Conservation (phyloP, 805 yeast genomes). For the Groenewaldozyma tartarivorans region DNA sequence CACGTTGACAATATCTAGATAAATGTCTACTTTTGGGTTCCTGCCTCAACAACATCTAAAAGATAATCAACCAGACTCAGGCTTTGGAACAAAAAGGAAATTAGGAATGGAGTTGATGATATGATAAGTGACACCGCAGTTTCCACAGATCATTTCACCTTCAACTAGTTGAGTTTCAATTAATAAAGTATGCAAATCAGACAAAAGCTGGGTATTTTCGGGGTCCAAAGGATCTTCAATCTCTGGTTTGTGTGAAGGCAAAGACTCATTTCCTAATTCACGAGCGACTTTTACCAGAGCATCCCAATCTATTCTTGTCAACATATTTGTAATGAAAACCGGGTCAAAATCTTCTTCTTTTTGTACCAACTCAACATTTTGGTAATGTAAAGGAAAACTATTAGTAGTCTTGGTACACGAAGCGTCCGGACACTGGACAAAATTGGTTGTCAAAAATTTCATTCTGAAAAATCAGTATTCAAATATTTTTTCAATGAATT, state of each 20-base stretch:
- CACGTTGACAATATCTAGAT: too few relatives aligned
- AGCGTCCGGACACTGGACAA: conserved; percentile 86
- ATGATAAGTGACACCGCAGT: conserved; percentile 80
- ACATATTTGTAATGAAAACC: conserved; percentile 63
- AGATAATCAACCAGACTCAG: too few relatives aligned
- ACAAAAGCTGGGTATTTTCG: conserved; percentile 42
- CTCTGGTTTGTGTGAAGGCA: conserved; percentile 29
- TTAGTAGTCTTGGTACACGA: conserved; percentile 63
- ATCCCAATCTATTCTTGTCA: conserved; percentile 80
- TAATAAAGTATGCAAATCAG: conserved; percentile 67
- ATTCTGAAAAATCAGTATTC: too few relatives aligned
- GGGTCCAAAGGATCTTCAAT: conserved; percentile 41
- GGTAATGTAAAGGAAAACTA: conserved; percentile 73
- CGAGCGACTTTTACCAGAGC: conserved; percentile 71
- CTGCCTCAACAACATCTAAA: too few relatives aligned
- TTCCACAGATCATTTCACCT: conserved; percentile 81
- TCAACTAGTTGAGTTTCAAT: conserved; percentile 68
- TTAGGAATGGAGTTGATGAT: conserved; percentile 93
- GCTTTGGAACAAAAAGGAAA: conserved; percentile 87
- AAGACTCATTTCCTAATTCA: conserved; percentile 56
- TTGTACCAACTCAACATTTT: conserved; percentile 59
- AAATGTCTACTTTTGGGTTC: too few relatives aligned
- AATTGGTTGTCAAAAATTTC: conserved; percentile 94
- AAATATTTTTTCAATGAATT: too few relatives aligned
- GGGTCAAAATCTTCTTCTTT: conserved; percentile 76